A percentile compares a stretch with the other conserved stretches of the same genome.
phyloP scores from a whole-genome alignment of 306 rosid genomes.

The Cucumis melo region DNA sequence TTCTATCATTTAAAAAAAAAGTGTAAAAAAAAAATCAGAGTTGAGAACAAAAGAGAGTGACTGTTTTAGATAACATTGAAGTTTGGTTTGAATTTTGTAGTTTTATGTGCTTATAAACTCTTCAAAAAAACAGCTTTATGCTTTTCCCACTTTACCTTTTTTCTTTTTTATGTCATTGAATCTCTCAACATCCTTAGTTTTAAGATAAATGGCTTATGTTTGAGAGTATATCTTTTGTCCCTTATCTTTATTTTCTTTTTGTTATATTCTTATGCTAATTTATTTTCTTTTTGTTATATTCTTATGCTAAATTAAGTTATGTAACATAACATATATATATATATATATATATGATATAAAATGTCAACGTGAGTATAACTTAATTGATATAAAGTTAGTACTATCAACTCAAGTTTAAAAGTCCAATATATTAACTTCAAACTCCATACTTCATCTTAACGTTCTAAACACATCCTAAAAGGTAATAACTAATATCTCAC shows the following conservation, averaged over 20 bases:
- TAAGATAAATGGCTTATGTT: neutral
- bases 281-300: neutral
- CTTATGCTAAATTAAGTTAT: neutral
- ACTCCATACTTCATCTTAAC: no score
- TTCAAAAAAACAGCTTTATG: neutral
- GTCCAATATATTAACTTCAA: no score
- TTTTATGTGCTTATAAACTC: neutral
- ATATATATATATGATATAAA: no score
- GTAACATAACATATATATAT: no score
- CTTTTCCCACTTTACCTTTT: neutral
- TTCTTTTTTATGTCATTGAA: neutral
- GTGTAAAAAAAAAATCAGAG: neutral
- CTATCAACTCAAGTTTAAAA: no score
- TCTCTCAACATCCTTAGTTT: neutral
- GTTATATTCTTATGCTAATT: no score
- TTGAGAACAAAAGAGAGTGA: conserved; percentile 4
- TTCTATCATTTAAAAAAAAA: neutral
- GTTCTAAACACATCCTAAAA: no score
- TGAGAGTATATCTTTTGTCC: neutral
- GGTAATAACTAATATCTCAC: neutral
- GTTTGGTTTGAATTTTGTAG: neutral
- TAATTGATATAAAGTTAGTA: neutral
- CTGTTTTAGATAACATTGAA: conserved; percentile 5
- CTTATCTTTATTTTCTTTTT: neutral
- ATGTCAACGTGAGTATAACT: neutral